These are phyloP conservation scores for Achaetomiella virescens DNA, from an alignment of 495 filamentous ascomycete species.

Conservation along the genomic window DNA sequence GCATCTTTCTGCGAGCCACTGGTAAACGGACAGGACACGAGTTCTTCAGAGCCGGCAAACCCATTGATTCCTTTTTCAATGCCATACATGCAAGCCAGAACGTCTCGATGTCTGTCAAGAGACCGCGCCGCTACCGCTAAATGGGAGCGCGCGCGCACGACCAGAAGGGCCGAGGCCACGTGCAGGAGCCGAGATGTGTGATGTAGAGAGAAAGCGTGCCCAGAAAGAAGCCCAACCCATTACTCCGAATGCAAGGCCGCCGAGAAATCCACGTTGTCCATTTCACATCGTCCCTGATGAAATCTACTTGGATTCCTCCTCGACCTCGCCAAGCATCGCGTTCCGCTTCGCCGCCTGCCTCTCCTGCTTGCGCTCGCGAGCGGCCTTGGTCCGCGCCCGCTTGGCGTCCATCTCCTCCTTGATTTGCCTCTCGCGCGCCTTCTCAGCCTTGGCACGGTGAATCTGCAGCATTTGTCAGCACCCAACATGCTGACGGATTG, in stretches of 20 bases:
- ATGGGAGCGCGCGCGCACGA: conserved; percentile 15
- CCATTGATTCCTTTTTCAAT: conserved; percentile 53
- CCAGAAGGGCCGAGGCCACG: conserved; percentile 16
- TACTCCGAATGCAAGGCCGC: conserved; percentile 52
- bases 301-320: conserved; percentile 51
- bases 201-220: conserved; percentile 40
- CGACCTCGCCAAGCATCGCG: conserved; percentile 66
- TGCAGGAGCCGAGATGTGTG: conserved; percentile 28
- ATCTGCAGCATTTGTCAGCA: conserved; percentile 55
- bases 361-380: conserved; percentile 91
- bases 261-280: conserved; percentile 37
- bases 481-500: not conserved
- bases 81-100: conserved; percentile 44
- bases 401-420: conserved; percentile 99
- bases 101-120: conserved; percentile 16
- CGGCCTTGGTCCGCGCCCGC: conserved; percentile 99
- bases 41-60: conserved; percentile 30
- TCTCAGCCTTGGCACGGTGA: conserved; percentile 99
- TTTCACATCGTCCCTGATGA: conserved; percentile 27
- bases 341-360: conserved; percentile 84
- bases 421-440: conserved; percentile 82
- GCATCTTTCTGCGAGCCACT: too few species aligned
- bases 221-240: conserved; percentile 50
- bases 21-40: not conserved
- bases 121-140: conserved; percentile 22